Conservation (phyloP, 768 basidiomycete genomes). For the Gyrodon lividus region DNA sequence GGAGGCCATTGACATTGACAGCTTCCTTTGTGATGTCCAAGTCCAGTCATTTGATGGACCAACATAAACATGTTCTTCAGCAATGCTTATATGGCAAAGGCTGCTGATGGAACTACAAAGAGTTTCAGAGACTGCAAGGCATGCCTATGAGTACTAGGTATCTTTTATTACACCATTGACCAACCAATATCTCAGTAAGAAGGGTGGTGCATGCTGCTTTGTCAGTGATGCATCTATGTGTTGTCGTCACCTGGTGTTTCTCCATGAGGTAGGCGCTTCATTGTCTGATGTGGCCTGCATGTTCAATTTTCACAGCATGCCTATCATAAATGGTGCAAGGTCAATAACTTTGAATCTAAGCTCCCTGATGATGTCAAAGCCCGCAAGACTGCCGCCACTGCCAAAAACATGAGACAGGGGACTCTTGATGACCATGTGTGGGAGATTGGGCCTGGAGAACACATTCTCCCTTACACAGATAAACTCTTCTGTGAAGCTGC, state of each 20-base stretch:
- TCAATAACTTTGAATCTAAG: conserved; percentile 29
- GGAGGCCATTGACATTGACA: no score
- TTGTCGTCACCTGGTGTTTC: background rate
- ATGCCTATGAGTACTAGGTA: background rate
- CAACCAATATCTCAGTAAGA: background rate
- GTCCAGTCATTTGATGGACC: no score
- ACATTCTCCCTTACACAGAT: conserved; percentile 34
- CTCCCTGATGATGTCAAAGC: conserved; percentile 23
- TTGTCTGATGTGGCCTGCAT: background rate
- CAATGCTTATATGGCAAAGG: background rate
- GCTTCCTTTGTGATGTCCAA: no score
- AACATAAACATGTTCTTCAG: background rate
- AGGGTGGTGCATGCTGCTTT: background rate
- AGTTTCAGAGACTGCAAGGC: no score
- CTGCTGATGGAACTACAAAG: no score
- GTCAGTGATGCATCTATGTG: conserved; percentile 1
- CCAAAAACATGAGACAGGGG: no score
- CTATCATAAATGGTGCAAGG: conserved; percentile 30
- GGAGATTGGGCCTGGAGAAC: no score
- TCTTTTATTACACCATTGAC: background rate
- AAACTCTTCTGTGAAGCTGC: conserved; percentile 31
- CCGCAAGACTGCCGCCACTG: no score
- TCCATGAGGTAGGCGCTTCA: background rate
- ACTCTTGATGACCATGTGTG: no score
- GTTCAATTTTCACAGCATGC: conserved; percentile 1